These are phyloP conservation scores for Hebeloma cylindrosporum DNA, from an alignment of 768 basidiomycete species.

Conservation along the genomic window DNA sequence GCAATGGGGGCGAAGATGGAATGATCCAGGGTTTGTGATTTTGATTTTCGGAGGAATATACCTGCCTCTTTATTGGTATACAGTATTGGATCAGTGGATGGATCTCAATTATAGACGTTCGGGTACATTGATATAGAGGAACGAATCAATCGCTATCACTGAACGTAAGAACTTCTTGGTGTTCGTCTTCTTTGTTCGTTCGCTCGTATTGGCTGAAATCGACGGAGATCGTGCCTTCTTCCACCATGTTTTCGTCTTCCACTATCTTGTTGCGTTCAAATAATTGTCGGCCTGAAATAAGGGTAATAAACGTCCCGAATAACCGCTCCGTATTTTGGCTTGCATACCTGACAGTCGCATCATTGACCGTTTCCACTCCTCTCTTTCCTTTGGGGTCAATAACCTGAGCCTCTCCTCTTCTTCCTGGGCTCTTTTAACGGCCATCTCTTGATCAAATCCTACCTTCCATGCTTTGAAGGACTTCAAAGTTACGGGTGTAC, in stretches of 20 bases:
- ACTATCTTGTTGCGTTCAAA: slow-evolving; percentile 83
- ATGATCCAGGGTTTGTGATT: slow-evolving; percentile 60
- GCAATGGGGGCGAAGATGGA: slow-evolving; percentile 52
- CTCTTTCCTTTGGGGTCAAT: slow-evolving; percentile 76
- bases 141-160: slow-evolving; percentile 84
- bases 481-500: slow-evolving; percentile 86
- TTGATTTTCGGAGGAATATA: slow-evolving; percentile 6
- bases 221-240: slow-evolving; percentile 85
- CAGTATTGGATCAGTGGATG: slow-evolving; percentile 9
- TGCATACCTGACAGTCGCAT: slow-evolving; percentile 72
- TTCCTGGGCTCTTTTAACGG: slow-evolving; percentile 56
- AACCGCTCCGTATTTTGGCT: no score
- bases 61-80: slow-evolving; percentile 1
- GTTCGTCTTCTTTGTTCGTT: slow-evolving; percentile 49
- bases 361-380: slow-evolving; percentile 70
- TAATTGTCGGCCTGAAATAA: slow-evolving; percentile 74
- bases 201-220: slow-evolving; percentile 90
- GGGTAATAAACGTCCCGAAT: background rate
- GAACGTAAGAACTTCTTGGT: slow-evolving; percentile 71
- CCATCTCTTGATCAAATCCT: slow-evolving; percentile 74
- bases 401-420: slow-evolving; percentile 76
- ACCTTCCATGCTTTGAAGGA: slow-evolving; percentile 81
- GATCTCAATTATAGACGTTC: background rate
- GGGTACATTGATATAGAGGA: no score
- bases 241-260: slow-evolving; percentile 77